Percentiles rank a stretch among this genome's conserved stretches.
phyloP scores from a whole-genome alignment of 176 grass and related monocot species.

The Avena atlantica region DNA sequence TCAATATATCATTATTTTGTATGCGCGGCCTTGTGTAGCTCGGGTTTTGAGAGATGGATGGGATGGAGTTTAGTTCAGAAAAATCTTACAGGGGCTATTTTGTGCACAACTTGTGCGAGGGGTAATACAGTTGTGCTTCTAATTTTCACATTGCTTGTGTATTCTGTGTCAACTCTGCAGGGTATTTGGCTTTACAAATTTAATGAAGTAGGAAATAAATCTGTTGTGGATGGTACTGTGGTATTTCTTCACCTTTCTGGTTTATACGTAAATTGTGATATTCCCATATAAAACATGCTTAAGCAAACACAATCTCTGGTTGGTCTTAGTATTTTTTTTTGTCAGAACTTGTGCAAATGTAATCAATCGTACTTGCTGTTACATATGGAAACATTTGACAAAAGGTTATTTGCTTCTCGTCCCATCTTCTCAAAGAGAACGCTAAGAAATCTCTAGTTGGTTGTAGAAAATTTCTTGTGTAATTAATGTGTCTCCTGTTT shows the following conservation, averaged over 20 bases:
- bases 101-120: neutral
- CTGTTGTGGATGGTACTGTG: neutral
- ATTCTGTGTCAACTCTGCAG: too few relatives aligned
- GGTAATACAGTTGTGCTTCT: too few relatives aligned
- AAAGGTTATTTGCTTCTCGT: neutral
- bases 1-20: neutral
- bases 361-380: neutral
- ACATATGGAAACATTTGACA: neutral
- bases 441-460: neutral
- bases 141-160: too few relatives aligned
- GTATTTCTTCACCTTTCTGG: too few relatives aligned
- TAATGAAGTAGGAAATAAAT: too few relatives aligned
- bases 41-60: neutral
- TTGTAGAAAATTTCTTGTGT: neutral
- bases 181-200: too few relatives aligned
- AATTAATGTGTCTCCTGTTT: neutral
- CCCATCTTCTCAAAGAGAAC: neutral
- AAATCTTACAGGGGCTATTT: neutral
- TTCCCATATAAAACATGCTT: neutral
- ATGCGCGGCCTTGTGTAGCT: neutral
- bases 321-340: neutral
- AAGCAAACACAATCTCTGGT: neutral
- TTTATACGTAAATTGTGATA: neutral
- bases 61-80: neutral
- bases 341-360: neutral